Base-by-base conservation (phyloP, 2,329 filamentous ascomycete species). In the Stromatinia cepivora region DNA sequence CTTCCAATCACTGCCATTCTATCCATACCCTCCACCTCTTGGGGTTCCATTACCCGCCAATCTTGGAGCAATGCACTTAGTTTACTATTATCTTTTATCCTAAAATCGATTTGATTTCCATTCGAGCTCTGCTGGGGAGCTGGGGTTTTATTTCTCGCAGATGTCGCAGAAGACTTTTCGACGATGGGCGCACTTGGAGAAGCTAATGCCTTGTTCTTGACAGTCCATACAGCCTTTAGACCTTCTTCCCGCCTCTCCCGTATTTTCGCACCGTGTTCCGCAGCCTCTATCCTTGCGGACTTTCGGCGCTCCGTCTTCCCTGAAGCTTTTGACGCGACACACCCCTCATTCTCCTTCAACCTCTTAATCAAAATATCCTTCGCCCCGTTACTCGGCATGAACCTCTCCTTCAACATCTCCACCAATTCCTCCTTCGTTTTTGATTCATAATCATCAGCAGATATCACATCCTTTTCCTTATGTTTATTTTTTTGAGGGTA, bases 291-390 rank as follows among this genome's bases (percentile, higher is more conserved):
- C 46, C 50, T 53, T 17, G 62, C 62, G 28, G 46, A 65, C 8
- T 53, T 65, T 31, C 62, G 53, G 2, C 57, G 57, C 39, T 31
- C 57, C 17, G 57, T 17, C 15, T 59, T 45, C 20, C n/a, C 57
- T 10, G 39, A 13, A 45, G 9, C 17, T 17, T 22, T 22, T 10
- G 17, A 1, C 17, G 25, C 57, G 25, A 45, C 25, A 48, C 25
- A 11, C 4, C 15, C 39, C 48, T 67, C 65, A 31, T 52, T 52
- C 0, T 28, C 54, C 34, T 22, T 25, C 15, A 67, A 31, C 28
- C 65, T 57, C 8, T 42, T 22, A n/a, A 67, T 59, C 34, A 67
- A 52, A 1, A 61, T 52, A 3, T 67, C 45, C 42, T 67, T 61
- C 6, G 46, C 39, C 13, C 48, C 58, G 10, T 25, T 56, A 22